These are phyloP conservation scores for Scheffersomyces lignicola DNA, from an alignment of 1,139 yeast genomes.

Conservation along the genomic window DNA sequence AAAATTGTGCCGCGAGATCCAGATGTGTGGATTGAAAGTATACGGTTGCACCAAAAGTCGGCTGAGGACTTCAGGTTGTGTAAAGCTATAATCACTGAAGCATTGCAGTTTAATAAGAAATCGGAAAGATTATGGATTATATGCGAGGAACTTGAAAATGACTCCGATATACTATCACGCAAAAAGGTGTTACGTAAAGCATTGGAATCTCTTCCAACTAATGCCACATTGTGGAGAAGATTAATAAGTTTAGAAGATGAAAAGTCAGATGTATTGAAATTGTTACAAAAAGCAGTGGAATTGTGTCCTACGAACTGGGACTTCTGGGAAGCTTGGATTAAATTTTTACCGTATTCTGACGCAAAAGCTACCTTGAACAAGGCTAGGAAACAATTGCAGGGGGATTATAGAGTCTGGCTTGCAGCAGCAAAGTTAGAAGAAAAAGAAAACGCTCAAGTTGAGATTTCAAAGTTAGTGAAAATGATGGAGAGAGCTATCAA, in stretches of 20 bases:
- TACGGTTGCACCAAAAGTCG: constrained; percentile 60
- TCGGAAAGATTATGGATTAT: constrained; percentile 71
- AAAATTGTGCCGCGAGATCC: constrained; percentile 63
- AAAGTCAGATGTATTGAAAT: constrained; percentile 47
- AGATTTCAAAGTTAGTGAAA: constrained; percentile 38
- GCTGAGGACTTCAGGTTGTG: constrained; percentile 39
- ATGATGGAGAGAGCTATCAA: constrained; percentile 55
- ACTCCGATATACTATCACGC: constrained; percentile 44
- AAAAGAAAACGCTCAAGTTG: constrained; percentile 31
- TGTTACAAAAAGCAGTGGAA: constrained; percentile 69
- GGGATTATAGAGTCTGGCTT: constrained; percentile 65
- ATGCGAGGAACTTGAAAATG: constrained; percentile 63
- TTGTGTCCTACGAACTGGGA: constrained; percentile 62
- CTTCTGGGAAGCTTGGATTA: constrained; percentile 59
- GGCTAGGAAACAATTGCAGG: constrained; percentile 58
- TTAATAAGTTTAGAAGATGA: constrained; percentile 53
- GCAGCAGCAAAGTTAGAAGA: constrained; percentile 75
- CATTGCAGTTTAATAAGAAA: constrained; percentile 54
- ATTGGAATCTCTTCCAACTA: constrained; percentile 51
- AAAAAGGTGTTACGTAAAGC: constrained; percentile 62
- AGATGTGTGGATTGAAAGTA: constrained; percentile 80
- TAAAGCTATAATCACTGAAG: constrained; percentile 64
- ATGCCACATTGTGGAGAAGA: constrained; percentile 51
- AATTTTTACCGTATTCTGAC: constrained; percentile 43
- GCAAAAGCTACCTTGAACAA: constrained; percentile 55